phyloP scores from a whole-genome alignment of 495 filamentous ascomycete species.

The Talaromyces liani region DNA sequence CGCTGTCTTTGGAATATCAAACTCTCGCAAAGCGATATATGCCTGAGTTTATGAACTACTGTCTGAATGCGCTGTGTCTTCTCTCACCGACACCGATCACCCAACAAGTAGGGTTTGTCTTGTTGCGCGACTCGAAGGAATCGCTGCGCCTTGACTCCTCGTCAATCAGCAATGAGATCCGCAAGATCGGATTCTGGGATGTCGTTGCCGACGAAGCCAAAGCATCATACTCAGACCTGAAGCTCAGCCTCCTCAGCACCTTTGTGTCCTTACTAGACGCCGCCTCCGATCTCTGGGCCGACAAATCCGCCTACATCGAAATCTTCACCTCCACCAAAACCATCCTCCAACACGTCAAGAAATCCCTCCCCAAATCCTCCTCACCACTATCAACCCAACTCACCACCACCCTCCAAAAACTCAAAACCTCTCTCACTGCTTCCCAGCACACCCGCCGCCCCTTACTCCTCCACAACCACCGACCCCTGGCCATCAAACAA shows the following conservation, averaged over 20 bases:
- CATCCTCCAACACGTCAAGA: constrained; percentile 49
- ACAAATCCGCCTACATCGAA: constrained; percentile 64
- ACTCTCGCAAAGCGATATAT: constrained; percentile 73
- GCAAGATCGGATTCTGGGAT: constrained; percentile 46
- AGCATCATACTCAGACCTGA: constrained; percentile 35
- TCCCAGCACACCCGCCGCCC: constrained; percentile 61
- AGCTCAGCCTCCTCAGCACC: constrained; percentile 51
- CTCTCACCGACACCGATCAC: constrained; percentile 48
- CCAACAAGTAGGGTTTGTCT: constrained; percentile 46
- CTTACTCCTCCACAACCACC: constrained; percentile 82
- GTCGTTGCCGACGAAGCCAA: constrained; percentile 27
- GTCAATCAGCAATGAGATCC: constrained; percentile 18
- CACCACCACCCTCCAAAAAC: constrained; percentile 27
- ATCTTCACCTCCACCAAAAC: constrained; percentile 55
- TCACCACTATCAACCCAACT: constrained; percentile 18
- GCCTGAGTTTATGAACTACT: constrained; percentile 80
- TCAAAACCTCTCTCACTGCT: constrained; percentile 43
- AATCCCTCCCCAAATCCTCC: constrained; percentile 16
- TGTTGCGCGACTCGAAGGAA: constrained; percentile 48
- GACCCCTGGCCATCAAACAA: constrained; percentile 77
- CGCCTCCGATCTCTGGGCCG: constrained; percentile 56
- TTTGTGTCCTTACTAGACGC: constrained; percentile 48
- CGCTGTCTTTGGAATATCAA: constrained; percentile 75
- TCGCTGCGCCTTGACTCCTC: constrained; percentile 41
- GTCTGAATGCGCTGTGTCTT: constrained; percentile 64